Conservation (phyloP, 2,329 filamentous ascomycete species). For the Thelonectria olida region DNA sequence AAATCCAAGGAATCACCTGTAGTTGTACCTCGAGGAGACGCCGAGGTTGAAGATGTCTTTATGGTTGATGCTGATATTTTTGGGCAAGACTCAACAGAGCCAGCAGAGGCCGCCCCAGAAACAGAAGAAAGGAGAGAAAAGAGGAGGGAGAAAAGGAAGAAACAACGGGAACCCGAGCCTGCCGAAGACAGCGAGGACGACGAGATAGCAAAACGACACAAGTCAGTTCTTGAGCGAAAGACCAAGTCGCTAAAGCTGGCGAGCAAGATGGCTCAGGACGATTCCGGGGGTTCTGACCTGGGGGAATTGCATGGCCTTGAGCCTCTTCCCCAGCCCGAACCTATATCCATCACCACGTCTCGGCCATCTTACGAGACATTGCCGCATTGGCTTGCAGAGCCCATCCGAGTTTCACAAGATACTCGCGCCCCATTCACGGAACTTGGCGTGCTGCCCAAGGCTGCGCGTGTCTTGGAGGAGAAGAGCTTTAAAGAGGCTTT, state of each 20-base stretch:
- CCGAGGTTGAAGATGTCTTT: slow-evolving; percentile 19
- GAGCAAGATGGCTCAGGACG: slow-evolving; percentile 49
- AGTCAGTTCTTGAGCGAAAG: slow-evolving; percentile 63
- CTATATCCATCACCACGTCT: slow-evolving; percentile 63
- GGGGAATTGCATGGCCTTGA: slow-evolving; percentile 74
- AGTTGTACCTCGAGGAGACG: background rate
- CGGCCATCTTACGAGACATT: slow-evolving; percentile 79
- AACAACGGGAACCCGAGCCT: slow-evolving; percentile 33
- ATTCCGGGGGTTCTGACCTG: slow-evolving; percentile 45
- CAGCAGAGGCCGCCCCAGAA: background rate
- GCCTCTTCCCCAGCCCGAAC: slow-evolving; percentile 82
- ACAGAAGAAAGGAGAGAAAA: slow-evolving; percentile 24
- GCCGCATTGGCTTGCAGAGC: slow-evolving; percentile 82
- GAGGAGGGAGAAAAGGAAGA: slow-evolving; percentile 46
- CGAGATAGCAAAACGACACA: slow-evolving; percentile 52
- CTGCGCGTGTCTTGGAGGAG: slow-evolving; percentile 69
- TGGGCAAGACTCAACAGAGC: slow-evolving; percentile 2
- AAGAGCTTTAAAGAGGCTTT: slow-evolving; percentile 59
- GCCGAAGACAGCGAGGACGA: slow-evolving; percentile 39
- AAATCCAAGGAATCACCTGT: background rate
- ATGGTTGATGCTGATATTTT: slow-evolving; percentile 33
- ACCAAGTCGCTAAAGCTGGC: slow-evolving; percentile 63
- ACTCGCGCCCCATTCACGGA: slow-evolving; percentile 68
- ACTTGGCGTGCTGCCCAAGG: slow-evolving; percentile 69
- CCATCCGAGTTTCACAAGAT: slow-evolving; percentile 72